These are phyloP conservation scores for Phytopythium ostracodes DNA, from an alignment of 352 stramenopile genomes.

Conservation along the genomic window DNA sequence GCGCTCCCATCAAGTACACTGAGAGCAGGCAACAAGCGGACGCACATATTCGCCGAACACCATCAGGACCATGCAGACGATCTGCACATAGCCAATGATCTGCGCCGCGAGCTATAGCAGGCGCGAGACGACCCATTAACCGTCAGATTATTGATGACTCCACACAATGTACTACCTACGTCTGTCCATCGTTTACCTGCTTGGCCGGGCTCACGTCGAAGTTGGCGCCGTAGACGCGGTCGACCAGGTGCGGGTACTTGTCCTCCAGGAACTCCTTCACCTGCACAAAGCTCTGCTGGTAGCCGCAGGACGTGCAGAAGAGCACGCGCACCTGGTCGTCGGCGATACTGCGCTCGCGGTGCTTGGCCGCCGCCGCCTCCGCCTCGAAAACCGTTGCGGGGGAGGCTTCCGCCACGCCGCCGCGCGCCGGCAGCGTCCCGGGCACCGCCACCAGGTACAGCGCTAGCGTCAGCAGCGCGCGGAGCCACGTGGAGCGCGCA, in stretches of 20 bases:
- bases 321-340: slow-evolving; percentile 62
- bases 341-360: slow-evolving; percentile 26
- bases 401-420: background rate
- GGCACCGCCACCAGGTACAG: slow-evolving; percentile 23
- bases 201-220: slow-evolving; percentile 56
- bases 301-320: slow-evolving; percentile 77
- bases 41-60: slow-evolving; percentile 61
- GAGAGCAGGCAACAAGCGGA: background rate
- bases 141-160: background rate
- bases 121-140: background rate
- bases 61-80: slow-evolving; percentile 51
- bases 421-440: slow-evolving; percentile 4
- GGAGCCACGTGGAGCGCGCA: slow-evolving; percentile 21
- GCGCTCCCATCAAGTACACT: background rate
- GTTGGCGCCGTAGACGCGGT: slow-evolving; percentile 57
- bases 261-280: slow-evolving; percentile 66
- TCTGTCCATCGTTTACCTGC: slow-evolving; percentile 25
- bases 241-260: slow-evolving; percentile 66
- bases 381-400: slow-evolving; percentile 16
- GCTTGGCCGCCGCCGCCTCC: slow-evolving; percentile 8
- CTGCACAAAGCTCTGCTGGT: slow-evolving; percentile 75
- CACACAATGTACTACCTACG: too few relatives aligned
- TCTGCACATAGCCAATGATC: slow-evolving; percentile 42
- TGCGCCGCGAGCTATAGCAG: slow-evolving; percentile 31
- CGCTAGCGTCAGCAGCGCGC: slow-evolving; percentile 19